Conservation (phyloP, 768 basidiomycete species). For the Rhizopogon sp. region DNA sequence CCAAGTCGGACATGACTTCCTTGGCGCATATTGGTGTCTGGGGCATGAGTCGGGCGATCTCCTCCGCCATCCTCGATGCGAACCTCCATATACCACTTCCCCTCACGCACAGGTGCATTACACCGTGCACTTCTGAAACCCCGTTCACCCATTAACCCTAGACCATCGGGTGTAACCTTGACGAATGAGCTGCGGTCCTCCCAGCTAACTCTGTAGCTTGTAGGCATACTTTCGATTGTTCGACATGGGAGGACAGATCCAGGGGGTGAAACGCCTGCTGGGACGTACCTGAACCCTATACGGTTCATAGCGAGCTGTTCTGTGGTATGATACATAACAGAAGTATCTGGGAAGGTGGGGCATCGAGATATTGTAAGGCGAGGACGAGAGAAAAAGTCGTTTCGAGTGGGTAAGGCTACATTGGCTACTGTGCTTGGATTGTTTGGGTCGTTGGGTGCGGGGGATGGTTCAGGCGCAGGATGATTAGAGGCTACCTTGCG, state of each 20-base stretch:
- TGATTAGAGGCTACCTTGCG: conserved; percentile 46
- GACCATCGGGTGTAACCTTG: conserved; percentile 73
- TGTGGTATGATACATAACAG: conserved; percentile 51
- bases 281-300: conserved; percentile 74
- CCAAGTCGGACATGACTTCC: conserved; percentile 87
- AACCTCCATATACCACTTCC: conserved; percentile 94
- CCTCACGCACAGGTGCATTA: conserved; percentile 85
- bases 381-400: conserved; percentile 65
- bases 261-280: conserved; percentile 66
- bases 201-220: conserved; percentile 74
- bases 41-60: conserved; percentile 34
- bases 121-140: conserved; percentile 89
- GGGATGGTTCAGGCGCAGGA: conserved; percentile 36
- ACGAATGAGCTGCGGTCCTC: conserved; percentile 85
- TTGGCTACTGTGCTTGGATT: conserved; percentile 32
- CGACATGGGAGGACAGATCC: conserved; percentile 61
- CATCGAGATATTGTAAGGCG: conserved; percentile 72
- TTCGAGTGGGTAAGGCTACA: conserved; percentile 56
- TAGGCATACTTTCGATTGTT: conserved; percentile 76
- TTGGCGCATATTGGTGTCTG: conserved; percentile 47
- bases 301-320: conserved; percentile 72
- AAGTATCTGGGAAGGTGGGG: conserved; percentile 59
- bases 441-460: conserved; percentile 52
- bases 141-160: conserved; percentile 72
- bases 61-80: conserved; percentile 73